phyloP scores from a whole-genome alignment of 1,284 basidiomycete species.

The Ganoderma lingzhi region DNA sequence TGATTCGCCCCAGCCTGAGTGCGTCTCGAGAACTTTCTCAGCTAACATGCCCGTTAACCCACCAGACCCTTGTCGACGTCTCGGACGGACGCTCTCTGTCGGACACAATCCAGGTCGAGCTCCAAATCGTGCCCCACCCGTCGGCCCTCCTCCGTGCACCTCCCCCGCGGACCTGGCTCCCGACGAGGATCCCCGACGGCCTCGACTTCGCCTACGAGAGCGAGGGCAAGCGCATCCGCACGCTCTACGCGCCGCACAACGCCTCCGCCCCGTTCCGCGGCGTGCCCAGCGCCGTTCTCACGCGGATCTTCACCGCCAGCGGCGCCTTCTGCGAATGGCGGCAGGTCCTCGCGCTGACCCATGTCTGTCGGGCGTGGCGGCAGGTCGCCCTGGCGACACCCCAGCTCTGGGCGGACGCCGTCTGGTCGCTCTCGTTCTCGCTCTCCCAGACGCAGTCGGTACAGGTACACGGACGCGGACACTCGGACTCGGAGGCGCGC shows the following conservation, averaged over 20 bases:
- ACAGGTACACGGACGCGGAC: neutral
- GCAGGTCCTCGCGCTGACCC: neutral
- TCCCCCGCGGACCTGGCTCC: neutral
- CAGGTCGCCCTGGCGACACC: neutral
- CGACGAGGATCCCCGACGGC: neutral
- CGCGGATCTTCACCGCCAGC: neutral
- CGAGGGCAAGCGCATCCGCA: neutral
- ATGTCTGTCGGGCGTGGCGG: conserved; percentile 3
- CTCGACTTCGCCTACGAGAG: neutral
- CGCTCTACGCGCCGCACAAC: conserved; percentile 1
- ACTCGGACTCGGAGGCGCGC: neutral
- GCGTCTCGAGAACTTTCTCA: neutral
- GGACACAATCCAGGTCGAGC: neutral
- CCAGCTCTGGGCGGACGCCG: conserved; percentile 1
- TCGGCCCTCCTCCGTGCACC: neutral
- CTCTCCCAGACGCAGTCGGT: neutral
- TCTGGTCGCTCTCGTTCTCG: too few relatives aligned
- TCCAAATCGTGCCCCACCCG: conserved; percentile 1
- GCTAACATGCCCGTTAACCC: neutral
- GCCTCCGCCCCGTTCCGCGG: neutral
- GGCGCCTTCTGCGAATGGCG: conserved; percentile 4
- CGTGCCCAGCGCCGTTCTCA: neutral
- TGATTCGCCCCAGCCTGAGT: too few relatives aligned
- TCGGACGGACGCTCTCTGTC: neutral
- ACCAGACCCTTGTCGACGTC: neutral